Percentiles rank a stretch among this genome's conserved stretches.
Evolutionary conservation across 1,139 yeast genomes (phyloP).

Genomic region (Pneumocystis jirovecii): DNA sequence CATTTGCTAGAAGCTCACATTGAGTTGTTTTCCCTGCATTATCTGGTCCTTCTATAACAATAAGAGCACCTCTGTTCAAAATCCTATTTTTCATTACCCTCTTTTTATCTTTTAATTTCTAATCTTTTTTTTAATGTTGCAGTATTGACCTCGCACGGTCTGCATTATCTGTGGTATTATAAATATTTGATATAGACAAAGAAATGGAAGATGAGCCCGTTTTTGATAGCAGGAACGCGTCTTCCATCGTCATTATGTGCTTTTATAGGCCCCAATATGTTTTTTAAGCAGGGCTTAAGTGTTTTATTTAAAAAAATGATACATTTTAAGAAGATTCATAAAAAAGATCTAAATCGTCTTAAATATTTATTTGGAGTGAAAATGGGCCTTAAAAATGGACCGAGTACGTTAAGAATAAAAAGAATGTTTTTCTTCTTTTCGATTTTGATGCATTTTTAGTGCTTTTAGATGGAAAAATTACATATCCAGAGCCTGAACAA

Average conservation of each 20-base stretch:
- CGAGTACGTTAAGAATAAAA: not conserved
- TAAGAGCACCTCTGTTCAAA: constrained; percentile 45
- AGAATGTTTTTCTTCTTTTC: not conserved
- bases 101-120: not conserved
- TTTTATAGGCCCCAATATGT: not conserved
- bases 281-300: not conserved
- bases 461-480: not conserved
- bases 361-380: not conserved
- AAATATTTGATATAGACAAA: too few species aligned
- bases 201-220: not conserved
- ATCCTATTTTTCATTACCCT: not conserved
- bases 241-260: not conserved
- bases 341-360: not conserved
- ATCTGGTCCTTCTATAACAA: constrained; percentile 84
- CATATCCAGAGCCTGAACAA: not conserved
- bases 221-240: not conserved
- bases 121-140: not conserved
- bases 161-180: too few species aligned
- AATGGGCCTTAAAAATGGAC: not conserved
- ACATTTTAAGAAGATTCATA: not conserved
- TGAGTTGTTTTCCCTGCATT: constrained; percentile 93
- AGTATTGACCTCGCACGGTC: not conserved
- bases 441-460: not conserved
- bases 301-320: not conserved
- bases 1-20: constrained; percentile 33